Base-by-base conservation (phyloP, 139 green algal genomes). In the Chlamydomonas asymmetrica region DNA sequence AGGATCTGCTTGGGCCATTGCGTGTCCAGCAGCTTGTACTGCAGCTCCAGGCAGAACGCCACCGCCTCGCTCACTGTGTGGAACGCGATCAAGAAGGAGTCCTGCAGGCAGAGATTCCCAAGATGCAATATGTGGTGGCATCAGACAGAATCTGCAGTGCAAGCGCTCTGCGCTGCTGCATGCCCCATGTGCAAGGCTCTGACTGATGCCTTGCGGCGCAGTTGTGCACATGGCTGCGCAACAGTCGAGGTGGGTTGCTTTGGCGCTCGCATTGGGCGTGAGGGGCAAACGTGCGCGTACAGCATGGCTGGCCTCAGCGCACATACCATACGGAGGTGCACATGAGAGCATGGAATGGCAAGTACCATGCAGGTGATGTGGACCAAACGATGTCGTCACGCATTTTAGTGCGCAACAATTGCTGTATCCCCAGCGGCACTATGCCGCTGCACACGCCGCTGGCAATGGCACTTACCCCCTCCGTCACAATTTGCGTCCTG, bases 31-130 rank as follows among this genome's bases (percentile, higher is more conserved):
- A 97, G 85, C 57, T 75, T 79, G 79, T 92, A 91, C 78, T 97
- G 92, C 13, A 88, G 69, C 20, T 93, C 87, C 73, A 94, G 76
- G 83, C 88, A 93, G 63, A 94, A 95, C 4, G 75, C 71, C 31
- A 94, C 80, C 0, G 92, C 92, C 25, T 84, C 72, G 0, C 63
- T 49, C 3, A 73, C 74, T 18, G 68, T 75, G 25, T 75, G 84
- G 79, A 95, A 95, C 1, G 91, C 92, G 20, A 94, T 76, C 22
- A 88, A 81, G 76, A 96, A 97, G 50, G 85, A 85, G 73, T 95
- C 90, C n/a, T n/a, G 68, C 52, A 52, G 41, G 25, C 25, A 25
- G 27, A 31, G 5, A 63, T n/a, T 35, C 18, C 56, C 56, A n/a
- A 16, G 56, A 37, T 13, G 18, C 13, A 16, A 35, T 13, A 16